phyloP scores from a whole-genome alignment of 1,139 yeast species.

The Candida frijolesensis region DNA sequence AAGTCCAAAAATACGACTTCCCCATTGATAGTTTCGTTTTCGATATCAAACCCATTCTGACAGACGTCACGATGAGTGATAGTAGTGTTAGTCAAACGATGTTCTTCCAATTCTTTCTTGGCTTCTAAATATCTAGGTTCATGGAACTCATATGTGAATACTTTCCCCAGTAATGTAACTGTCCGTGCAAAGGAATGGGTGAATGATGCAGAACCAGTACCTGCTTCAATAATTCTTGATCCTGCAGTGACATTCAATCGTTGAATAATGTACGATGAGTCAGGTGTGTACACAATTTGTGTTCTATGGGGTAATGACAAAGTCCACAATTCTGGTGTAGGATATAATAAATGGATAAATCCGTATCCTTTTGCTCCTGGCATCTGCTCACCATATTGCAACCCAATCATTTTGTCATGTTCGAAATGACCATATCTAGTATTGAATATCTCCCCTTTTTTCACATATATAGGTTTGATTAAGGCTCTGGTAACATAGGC shows the following conservation, averaged over 20 bases:
- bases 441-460: slow-evolving; percentile 62
- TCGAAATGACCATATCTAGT: slow-evolving; percentile 89
- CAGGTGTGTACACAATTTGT: slow-evolving; percentile 96
- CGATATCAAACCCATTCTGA: slow-evolving; percentile 73
- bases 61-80: slow-evolving; percentile 95
- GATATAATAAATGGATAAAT: slow-evolving; percentile 83
- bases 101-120: slow-evolving; percentile 68
- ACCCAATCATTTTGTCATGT: slow-evolving; percentile 81
- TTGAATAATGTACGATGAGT: slow-evolving; percentile 87
- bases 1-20: slow-evolving; percentile 84
- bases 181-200: slow-evolving; percentile 92
- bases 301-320: slow-evolving; percentile 94
- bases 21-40: slow-evolving; percentile 46
- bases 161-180: slow-evolving; percentile 59
- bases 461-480: slow-evolving; percentile 72
- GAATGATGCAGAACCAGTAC: slow-evolving; percentile 96
- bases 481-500: slow-evolving; percentile 83
- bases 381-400: slow-evolving; percentile 82
- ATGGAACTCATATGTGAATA: slow-evolving; percentile 91
- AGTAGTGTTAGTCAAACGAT: slow-evolving; percentile 57
- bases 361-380: slow-evolving; percentile 80
- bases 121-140: slow-evolving; percentile 84
- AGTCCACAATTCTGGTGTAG: slow-evolving; percentile 97
- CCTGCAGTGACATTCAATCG: slow-evolving; percentile 75
- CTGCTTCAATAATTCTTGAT: slow-evolving; percentile 88